phyloP scores from a whole-genome alignment of 208 protist species.

The Leishmania mexicana region DNA sequence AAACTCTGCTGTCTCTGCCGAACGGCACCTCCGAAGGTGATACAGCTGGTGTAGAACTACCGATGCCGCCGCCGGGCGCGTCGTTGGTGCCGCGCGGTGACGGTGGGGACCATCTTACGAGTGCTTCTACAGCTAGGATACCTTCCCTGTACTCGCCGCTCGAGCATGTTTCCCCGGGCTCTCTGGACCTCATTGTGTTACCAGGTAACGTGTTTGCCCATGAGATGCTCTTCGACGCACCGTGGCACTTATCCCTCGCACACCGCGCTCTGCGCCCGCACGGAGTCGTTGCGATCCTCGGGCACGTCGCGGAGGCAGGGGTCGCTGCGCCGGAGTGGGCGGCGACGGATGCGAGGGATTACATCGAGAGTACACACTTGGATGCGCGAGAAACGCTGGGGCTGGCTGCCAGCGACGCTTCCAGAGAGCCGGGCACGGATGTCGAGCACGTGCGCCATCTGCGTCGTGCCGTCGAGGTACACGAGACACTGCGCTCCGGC shows the following conservation, averaged over 20 bases:
- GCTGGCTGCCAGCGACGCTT: background rate
- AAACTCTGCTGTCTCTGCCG: background rate
- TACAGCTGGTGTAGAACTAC: background rate
- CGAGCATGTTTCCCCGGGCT: slow-evolving; percentile 38
- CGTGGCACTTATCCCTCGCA: slow-evolving; percentile 80
- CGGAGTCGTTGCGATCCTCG: slow-evolving; percentile 77
- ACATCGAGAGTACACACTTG: slow-evolving; percentile 15
- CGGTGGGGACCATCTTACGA: background rate
- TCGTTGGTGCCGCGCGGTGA: background rate
- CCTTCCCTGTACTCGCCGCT: slow-evolving; percentile 38
- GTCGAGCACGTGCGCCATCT: slow-evolving; percentile 10
- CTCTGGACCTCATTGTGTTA: slow-evolving; percentile 80
- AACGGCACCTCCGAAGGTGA: background rate
- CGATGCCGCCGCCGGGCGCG: background rate
- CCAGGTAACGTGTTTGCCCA: slow-evolving; percentile 72
- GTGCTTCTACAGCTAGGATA: background rate
- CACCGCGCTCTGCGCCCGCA: slow-evolving; percentile 68
- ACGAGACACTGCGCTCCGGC: slow-evolving; percentile 44
- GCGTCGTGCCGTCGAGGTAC: slow-evolving; percentile 28
- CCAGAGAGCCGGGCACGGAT: background rate
- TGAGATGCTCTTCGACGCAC: slow-evolving; percentile 77
- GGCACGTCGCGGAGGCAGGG: slow-evolving; percentile 30
- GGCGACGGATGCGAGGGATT: slow-evolving; percentile 45
- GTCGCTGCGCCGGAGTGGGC: slow-evolving; percentile 61
- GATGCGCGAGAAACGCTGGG: slow-evolving; percentile 4